Evolutionary conservation across 768 basidiomycete genomes (phyloP).

Genomic region (Chiua virens): DNA sequence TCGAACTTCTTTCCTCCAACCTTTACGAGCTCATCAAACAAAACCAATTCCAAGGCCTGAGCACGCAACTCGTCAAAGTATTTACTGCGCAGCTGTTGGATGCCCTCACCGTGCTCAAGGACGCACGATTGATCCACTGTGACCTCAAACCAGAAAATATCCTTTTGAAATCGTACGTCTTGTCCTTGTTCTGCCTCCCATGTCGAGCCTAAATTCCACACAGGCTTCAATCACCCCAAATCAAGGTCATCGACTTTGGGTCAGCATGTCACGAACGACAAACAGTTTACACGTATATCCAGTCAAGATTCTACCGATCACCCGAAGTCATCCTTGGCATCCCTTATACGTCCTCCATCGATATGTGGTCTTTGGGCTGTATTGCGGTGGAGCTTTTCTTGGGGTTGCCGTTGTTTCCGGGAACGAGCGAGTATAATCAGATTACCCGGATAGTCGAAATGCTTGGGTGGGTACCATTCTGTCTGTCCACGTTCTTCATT

Average conservation of each 20-base stretch:
- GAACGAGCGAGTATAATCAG: conserved; percentile 99
- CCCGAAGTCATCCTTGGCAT: conserved; percentile 96
- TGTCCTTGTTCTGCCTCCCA: background rate
- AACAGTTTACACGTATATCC: conserved; percentile 99
- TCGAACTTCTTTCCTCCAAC: conserved; percentile 95
- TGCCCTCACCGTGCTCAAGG: conserved; percentile 88
- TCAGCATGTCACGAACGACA: conserved; percentile 98
- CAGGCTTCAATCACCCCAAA: conserved; percentile 94
- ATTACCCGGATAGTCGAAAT: conserved; percentile 96
- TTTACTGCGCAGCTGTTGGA: conserved; percentile 96
- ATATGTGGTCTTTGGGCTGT: conserved; percentile 99
- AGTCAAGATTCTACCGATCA: conserved; percentile 97
- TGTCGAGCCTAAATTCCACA: too few relatives aligned
- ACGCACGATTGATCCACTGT: conserved; percentile 95
- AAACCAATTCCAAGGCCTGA: conserved; percentile 97
- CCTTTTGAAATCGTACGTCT: conserved; percentile 82
- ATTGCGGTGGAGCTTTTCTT: conserved; percentile 98
- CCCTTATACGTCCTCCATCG: conserved; percentile 92
- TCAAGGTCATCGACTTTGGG: conserved; percentile 99
- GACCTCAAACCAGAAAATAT: conserved; percentile 99
- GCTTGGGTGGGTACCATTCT: conserved; percentile 73
- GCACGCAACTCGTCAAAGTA: conserved; percentile 96
- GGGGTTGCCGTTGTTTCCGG: conserved; percentile 94
- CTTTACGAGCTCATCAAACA: conserved; percentile 99
- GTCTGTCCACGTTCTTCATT: background rate